These are phyloP conservation scores for Penicillium sp. DNA, from an alignment of 2,329 filamentous ascomycete species.

Conservation along the genomic window DNA sequence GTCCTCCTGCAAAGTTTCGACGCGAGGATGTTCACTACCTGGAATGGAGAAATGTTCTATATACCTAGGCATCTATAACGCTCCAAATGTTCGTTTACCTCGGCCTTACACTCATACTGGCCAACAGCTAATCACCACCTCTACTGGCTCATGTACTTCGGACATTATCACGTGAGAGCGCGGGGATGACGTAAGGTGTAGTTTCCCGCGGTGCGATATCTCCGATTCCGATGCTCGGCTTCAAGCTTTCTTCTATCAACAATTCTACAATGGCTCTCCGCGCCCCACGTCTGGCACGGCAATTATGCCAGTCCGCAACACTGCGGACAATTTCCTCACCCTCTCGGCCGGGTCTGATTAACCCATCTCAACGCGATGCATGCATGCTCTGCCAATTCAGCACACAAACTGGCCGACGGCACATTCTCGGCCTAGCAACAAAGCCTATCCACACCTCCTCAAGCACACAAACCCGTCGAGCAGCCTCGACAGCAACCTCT, in stretches of 20 bases:
- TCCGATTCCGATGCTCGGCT: conserved; percentile 1
- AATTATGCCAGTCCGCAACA: conserved; percentile 7
- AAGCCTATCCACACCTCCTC: background rate
- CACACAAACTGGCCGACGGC: conserved; percentile 6
- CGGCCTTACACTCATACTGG: background rate
- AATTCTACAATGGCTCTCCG: conserved; percentile 17
- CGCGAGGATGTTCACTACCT: background rate
- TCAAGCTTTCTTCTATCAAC: background rate
- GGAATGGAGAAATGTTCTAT: background rate
- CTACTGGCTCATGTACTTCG: background rate
- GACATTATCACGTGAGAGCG: conserved; percentile 20
- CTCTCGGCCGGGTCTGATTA: conserved; percentile 10
- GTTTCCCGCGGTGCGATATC: conserved; percentile 6
- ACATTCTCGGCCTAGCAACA: background rate
- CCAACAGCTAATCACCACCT: background rate
- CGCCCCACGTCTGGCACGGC: conserved; percentile 14
- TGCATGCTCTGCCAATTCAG: conserved; percentile 19
- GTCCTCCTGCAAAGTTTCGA: background rate
- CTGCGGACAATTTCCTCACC: conserved; percentile 5
- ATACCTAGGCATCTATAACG: background rate
- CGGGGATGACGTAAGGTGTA: conserved; percentile 28
- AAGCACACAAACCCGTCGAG: conserved; percentile 11
- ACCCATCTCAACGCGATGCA: conserved; percentile 11
- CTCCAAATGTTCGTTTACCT: too few relatives aligned
- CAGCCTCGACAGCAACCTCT: conserved; percentile 21